A percentile compares a stretch with the other conserved stretches of the same genome.
These are phyloP conservation scores for Termitomyces sp. DNA, from an alignment of 768 basidiomycete genomes.

Conservation along the genomic window DNA sequence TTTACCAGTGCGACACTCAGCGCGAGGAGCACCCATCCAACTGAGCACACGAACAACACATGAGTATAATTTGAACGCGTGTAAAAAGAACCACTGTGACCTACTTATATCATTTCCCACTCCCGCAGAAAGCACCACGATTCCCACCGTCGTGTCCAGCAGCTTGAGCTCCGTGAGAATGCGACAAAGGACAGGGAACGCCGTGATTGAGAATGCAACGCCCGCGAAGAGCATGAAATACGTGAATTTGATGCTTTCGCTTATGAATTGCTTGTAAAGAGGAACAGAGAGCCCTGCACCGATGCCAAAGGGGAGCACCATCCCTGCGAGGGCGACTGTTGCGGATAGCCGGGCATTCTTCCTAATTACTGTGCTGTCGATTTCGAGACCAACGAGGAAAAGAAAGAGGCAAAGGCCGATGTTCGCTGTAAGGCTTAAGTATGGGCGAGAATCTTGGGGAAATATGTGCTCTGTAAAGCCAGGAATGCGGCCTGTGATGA, in stretches of 20 bases:
- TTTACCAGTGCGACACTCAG: conserved; percentile 92
- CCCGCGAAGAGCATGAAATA: conserved; percentile 95
- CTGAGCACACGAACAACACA: conserved; percentile 8
- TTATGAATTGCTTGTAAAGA: conserved; percentile 74
- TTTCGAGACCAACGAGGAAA: conserved; percentile 92
- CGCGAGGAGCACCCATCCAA: conserved; percentile 87
- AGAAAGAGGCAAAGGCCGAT: conserved; percentile 88
- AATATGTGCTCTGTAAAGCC: conserved; percentile 88
- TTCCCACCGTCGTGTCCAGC: conserved; percentile 87
- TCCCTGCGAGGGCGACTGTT: conserved; percentile 77
- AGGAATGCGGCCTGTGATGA: conserved; percentile 66
- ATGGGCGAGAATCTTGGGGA: conserved; percentile 65
- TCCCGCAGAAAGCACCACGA: conserved; percentile 90
- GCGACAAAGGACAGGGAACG: conserved; percentile 82
- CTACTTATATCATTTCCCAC: conserved; percentile 80
- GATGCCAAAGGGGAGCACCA: conserved; percentile 84
- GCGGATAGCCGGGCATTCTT: conserved; percentile 68
- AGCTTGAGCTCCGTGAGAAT: conserved; percentile 90
- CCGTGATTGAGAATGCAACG: conserved; percentile 87
- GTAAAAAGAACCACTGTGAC: conserved; percentile 12
- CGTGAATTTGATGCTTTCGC: conserved; percentile 65
- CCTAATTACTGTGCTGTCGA: conserved; percentile 75
- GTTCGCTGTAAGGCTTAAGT: conserved; percentile 83
- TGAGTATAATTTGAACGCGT: not conserved
- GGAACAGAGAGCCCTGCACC: conserved; percentile 65